Evolutionary conservation across 768 basidiomycete genomes (phyloP).

Genomic region (Floccularia luteovirens): DNA sequence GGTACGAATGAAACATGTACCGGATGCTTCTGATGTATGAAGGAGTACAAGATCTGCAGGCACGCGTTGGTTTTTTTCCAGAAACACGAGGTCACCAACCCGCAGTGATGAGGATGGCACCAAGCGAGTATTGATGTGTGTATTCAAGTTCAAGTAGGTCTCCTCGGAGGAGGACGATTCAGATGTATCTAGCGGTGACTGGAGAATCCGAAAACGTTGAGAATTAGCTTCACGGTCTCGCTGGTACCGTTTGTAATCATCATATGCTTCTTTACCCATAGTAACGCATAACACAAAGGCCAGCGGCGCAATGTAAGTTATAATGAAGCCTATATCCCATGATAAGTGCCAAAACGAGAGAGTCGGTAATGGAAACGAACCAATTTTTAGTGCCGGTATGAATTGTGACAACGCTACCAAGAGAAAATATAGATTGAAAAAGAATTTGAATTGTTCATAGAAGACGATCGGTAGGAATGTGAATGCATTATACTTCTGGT

Average conservation of each 20-base stretch:
- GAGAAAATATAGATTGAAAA: conserved; percentile 98
- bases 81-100: conserved; percentile 83
- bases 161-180: conserved; percentile 21
- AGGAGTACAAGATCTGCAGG: conserved; percentile 91
- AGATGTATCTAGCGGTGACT: conserved; percentile 32
- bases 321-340: conserved; percentile 67
- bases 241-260: conserved; percentile 91
- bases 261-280: conserved; percentile 98
- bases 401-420: conserved; percentile 96
- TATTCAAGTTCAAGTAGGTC: conserved; percentile 33
- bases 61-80: conserved; percentile 97
- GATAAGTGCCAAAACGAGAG: not conserved
- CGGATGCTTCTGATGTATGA: conserved; percentile 80
- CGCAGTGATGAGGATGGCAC: conserved; percentile 83
- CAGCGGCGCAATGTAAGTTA: conserved; percentile 93
- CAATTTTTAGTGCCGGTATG: conserved; percentile 92
- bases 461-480: conserved; percentile 97
- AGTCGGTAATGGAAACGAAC: conserved; percentile 32
- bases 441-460: conserved; percentile 99
- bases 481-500: conserved; percentile 96
- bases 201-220: conserved; percentile 80
- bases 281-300: conserved; percentile 93
- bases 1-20: conserved; percentile 95
- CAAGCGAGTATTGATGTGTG: conserved; percentile 54
- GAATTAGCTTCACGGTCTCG: conserved; percentile 96